Evolutionary conservation across 2,329 filamentous ascomycete species (phyloP), one percentile per base, ranked within the genome.

Genomic region (Ophiostoma novo-ulmi): DNA sequence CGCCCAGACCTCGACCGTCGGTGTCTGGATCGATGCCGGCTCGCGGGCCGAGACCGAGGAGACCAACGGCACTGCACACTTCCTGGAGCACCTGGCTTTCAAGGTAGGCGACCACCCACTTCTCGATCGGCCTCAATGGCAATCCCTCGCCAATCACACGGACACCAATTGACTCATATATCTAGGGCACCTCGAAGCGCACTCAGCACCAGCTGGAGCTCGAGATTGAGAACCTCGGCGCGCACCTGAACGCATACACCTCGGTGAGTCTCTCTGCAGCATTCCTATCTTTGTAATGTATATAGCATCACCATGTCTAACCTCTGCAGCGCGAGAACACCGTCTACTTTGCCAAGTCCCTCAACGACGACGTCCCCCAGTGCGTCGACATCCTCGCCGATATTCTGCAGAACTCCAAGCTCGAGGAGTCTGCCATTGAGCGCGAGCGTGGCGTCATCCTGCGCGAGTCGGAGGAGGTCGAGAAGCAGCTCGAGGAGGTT

Each of bases 161-260:
- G 14, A 64, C 61, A 22, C 17, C 61, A 64, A 31, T 55, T 39
- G 38, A 63, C 44, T n/a, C 26, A 35, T 35, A 7, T 17, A 31
- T 63, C 5, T 55, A 94, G 94, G 95, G 95, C 77, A 99, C 95
- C 76, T 87, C 91, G 82, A 97, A 91, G 85, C 89, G 95, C 82
- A 93, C 91, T 75, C 95, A 99, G 84, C 91, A 96, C 81, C 95
- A 99, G 85, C 87, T 99, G 80, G 95, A 99, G 86, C 90, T 99
- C 75, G 95, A 99, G 86, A 98, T 99, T 80, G 95, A 99, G 88
- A 99, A 99, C 85, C 97, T 99, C 92, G 95, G 95, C 81, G 95
- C 93, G 75, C 95, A 99, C 85, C 88, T 99, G 78, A 99, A 99
- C 84, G 95, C 95, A 81, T 99, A 99, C 87, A 99, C 95, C 78